Base-by-base conservation (phyloP, 306 rosid species). In the Chamaecrista fasciculata region DNA sequence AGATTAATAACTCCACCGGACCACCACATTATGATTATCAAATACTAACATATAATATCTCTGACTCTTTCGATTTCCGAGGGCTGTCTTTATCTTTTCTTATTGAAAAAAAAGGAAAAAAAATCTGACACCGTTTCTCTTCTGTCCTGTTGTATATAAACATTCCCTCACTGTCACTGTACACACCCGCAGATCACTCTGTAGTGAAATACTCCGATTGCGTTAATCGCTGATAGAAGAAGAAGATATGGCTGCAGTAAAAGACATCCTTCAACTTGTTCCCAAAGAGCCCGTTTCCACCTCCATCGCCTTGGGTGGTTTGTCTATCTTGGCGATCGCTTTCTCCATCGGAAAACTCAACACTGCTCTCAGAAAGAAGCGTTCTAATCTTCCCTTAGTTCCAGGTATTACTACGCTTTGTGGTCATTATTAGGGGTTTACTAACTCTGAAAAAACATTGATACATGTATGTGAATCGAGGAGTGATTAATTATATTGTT, bases 401-500 rank as follows among this genome's bases (percentile, higher is more conserved):
- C 97, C 98, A 37, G 94, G 97, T 87, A 56, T 15, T 20, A 21
- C 5, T 53, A 1, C n/a, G n/a, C n/a, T 31, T 21, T 16, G 16
- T 26, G 5, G 5, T 25, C 4, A 20, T 43, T 25, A 14, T 15
- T n/a, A 18, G 8, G 7, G 11, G 25, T 20, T 57, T 7, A 1
- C 24, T 2, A 20, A 6, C 18, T 11, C 8, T 29, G 8, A 12
- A 8, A n/a, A n/a, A n/a, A n/a, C n/a, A n/a, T n/a, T 46, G 52
- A 4, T 40, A 6, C 2, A 34, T 21, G 48, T 24, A 5, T 3
- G 0, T 51, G 21, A 25, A 31, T 34, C 8, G 61, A 28, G 40
- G 33, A 16, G 39, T 44, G 11, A 15, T 5, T 23, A 19, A n/a
- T n/a, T n/a, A n/a, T n/a, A 14, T n/a, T 46, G 33, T 34, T 76